These are phyloP conservation scores for Coemansia sp. DNA, from an alignment of 192 early-diverging fungal genomes.

Conservation along the genomic window DNA sequence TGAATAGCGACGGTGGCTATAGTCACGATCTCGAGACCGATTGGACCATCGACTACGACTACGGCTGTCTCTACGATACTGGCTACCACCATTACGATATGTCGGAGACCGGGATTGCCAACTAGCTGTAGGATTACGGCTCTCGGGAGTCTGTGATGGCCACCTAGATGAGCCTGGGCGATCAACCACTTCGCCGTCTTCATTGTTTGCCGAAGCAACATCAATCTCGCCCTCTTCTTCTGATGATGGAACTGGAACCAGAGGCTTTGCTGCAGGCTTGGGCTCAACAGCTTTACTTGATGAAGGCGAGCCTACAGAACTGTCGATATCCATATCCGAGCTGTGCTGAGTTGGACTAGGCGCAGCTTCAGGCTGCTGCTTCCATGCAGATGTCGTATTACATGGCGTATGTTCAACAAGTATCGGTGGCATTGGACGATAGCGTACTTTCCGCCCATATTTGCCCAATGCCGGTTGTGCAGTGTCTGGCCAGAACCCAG, in stretches of 20 bases:
- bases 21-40: conserved; percentile 11
- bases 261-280: neutral
- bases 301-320: conserved; percentile 14
- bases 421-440: conserved; percentile 32
- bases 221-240: conserved; percentile 48
- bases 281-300: neutral
- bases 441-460: conserved; percentile 26
- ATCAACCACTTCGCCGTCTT: conserved; percentile 31
- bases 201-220: conserved; percentile 5
- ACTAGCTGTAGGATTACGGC: neutral
- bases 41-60: conserved; percentile 11
- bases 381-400: neutral
- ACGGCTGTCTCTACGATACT: neutral
- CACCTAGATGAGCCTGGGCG: neutral
- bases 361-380: neutral
- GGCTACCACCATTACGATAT: neutral
- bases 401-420: conserved; percentile 10
- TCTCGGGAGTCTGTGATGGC: conserved; percentile 1
- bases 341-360: conserved; percentile 3
- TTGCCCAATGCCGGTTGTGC: conserved; percentile 31
- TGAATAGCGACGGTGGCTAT: conserved; percentile 7
- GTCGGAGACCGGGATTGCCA: conserved; percentile 1
- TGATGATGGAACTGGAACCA: conserved; percentile 7
- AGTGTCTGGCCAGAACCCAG: conserved; percentile 41
- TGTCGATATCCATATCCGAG: conserved; percentile 48